Evolutionary conservation across 2,329 filamentous ascomycete species (phyloP), one percentile per base, ranked within the genome.

Genomic region (Lanzia echinophila): DNA sequence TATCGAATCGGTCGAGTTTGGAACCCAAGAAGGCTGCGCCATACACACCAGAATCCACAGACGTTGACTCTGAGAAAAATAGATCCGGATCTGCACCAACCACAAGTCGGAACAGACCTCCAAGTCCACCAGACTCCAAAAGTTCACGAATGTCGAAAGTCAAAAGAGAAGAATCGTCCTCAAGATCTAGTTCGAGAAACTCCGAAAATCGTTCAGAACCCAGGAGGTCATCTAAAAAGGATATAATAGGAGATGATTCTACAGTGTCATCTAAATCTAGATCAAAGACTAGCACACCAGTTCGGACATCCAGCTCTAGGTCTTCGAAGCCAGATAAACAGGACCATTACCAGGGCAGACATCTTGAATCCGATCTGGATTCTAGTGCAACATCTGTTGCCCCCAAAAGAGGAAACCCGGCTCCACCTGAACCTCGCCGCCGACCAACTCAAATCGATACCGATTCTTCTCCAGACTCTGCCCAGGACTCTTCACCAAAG

Each of bases 21-120:
- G 24, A 28, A 28, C 24, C 4, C 24, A 28, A 28, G 24, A 62
- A 59, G 36, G 53, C 58, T 34, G 56, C 55, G 53, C 70, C 75
- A 56, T 76, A 82, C 58, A 90, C 87, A 1, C 87, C 87, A 17
- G 86, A 90, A 57, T 77, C 85, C 20, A 90, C 86, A 20, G 86
- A 90, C 65, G 63, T 88, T 20, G 82, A 83, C 49, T 74, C 75
- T 20, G 71, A 70, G 22, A 74, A 76, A 47, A 39, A 49, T 13
- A 73, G 74, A 57, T 75, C 76, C 28, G 79, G 75, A 63, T 79
- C 78, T 31, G 67, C 68, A 20, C 75, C 77, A 28, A 67, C 71
- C 17, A 67, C 72, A 22, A 55, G 60, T 19, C 58, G 65, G 77
- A 69, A 67, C 49, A 72, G 81, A 58, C 77, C 82, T n/a, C 81